Evolutionary conservation across 2,329 filamentous ascomycete genomes (phyloP).

Genomic region (Microdochium paspali): DNA sequence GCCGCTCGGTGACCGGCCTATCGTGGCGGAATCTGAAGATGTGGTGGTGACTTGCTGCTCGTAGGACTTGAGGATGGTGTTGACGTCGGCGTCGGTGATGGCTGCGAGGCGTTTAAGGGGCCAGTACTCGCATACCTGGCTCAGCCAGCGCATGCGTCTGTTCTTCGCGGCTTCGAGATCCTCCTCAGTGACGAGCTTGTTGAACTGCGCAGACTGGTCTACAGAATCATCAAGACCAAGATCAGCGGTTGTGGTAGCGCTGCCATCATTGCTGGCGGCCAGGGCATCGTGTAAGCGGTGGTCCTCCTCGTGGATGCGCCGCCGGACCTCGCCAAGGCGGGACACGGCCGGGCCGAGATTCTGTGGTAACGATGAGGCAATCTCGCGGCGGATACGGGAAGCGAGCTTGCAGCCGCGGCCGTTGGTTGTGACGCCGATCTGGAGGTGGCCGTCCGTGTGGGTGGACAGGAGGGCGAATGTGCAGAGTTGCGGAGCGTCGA

Average conservation of each 20-base stretch:
- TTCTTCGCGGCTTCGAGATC: conserved; percentile 68
- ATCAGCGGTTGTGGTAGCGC: conserved; percentile 31
- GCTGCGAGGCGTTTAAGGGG: conserved; percentile 72
- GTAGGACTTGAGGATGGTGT: conserved; percentile 67
- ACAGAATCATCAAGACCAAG: conserved; percentile 46
- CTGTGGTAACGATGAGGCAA: conserved; percentile 68
- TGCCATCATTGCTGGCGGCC: conserved; percentile 22
- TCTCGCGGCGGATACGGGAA: conserved; percentile 78
- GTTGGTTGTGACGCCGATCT: conserved; percentile 92
- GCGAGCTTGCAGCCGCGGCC: conserved; percentile 91
- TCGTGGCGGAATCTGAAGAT: conserved; percentile 9
- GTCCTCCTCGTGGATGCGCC: conserved; percentile 67
- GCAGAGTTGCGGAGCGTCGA: conserved; percentile 78
- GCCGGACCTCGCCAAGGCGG: conserved; percentile 63
- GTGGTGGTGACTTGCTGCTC: conserved; percentile 17
- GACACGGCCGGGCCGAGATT: conserved; percentile 70
- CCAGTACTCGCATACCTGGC: conserved; percentile 98
- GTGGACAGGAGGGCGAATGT: conserved; percentile 86
- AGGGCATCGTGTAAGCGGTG: conserved; percentile 26
- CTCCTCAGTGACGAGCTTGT: conserved; percentile 66
- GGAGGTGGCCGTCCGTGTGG: conserved; percentile 80
- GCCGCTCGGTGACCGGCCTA: background rate
- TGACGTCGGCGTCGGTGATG: conserved; percentile 73
- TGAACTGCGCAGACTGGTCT: conserved; percentile 76
- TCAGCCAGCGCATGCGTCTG: conserved; percentile 82